phyloP scores from a whole-genome alignment of 352 stramenopile genomes.

The Plasmopara muralis region DNA sequence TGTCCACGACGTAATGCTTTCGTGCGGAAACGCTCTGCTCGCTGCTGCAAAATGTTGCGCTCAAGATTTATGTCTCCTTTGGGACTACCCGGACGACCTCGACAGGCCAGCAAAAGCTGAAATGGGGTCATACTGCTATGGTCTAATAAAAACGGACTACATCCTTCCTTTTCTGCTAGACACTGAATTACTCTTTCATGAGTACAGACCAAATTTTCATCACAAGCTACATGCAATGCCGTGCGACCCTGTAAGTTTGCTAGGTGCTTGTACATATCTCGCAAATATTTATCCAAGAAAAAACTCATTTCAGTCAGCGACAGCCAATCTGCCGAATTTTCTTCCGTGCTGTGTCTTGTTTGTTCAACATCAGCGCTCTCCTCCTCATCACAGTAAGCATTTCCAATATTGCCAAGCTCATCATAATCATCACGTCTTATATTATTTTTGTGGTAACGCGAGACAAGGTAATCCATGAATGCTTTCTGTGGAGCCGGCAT shows the following conservation, averaged over 20 bases:
- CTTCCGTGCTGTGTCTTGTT: conserved; percentile 22
- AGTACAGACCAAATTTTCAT: conserved; percentile 79
- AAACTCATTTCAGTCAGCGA: conserved; percentile 44
- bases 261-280: conserved; percentile 57
- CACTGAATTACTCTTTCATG: conserved; percentile 60
- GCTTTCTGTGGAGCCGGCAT: conserved; percentile 26
- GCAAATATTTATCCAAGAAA: conserved; percentile 52
- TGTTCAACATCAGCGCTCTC: conserved; percentile 23
- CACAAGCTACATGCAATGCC: conserved; percentile 62
- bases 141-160: conserved; percentile 45
- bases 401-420: no score
- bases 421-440: no score
- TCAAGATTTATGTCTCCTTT: conserved; percentile 34
- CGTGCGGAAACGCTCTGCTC: conserved; percentile 22
- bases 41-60: conserved; percentile 19
- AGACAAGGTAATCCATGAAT: conserved; percentile 46
- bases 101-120: conserved; percentile 41
- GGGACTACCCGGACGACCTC: conserved; percentile 53
- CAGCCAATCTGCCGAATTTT: conserved; percentile 45
- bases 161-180: conserved; percentile 45
- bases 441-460: conserved; percentile 28
- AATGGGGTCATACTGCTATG: conserved; percentile 33
- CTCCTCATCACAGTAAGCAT: conserved; percentile 11
- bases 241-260: conserved; percentile 58
- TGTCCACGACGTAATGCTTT: conserved; percentile 29